A percentile compares a stretch with the other conserved stretches of the same genome.
Conservation (phyloP, 2,329 filamentous ascomycete genomes). For the Berkeleyomyces basicola region DNA sequence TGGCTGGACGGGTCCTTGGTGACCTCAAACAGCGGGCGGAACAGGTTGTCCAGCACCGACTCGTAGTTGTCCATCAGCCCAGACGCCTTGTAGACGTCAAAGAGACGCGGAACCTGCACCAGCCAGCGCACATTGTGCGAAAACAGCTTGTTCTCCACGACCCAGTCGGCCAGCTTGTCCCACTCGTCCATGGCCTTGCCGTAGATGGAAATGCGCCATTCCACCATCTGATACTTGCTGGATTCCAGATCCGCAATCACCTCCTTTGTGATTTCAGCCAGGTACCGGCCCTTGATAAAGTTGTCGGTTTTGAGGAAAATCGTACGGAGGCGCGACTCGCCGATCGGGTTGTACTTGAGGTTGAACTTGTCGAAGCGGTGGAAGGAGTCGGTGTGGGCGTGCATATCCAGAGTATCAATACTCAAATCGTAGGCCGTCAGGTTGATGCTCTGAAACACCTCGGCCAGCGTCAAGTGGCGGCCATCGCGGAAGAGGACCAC, state of each 20-base stretch:
- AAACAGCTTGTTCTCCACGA: conserved; percentile 94
- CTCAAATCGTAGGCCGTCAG: conserved; percentile 93
- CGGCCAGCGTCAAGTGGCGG: conserved; percentile 73
- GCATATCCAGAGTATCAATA: conserved; percentile 98
- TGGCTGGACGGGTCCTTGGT: conserved; percentile 74
- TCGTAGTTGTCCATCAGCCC: conserved; percentile 80
- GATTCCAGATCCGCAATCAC: conserved; percentile 94
- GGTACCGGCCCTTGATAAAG: conserved; percentile 84
- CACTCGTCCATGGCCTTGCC: conserved; percentile 84
- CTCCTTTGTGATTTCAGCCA: conserved; percentile 95
- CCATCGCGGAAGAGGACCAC: conserved; percentile 84
- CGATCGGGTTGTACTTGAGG: conserved; percentile 93
- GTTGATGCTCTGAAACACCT: conserved; percentile 96
- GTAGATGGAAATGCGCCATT: conserved; percentile 97
- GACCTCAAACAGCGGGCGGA: conserved; percentile 86
- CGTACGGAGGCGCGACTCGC: conserved; percentile 86
- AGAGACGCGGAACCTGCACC: conserved; percentile 85
- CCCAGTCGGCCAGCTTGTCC: conserved; percentile 95
- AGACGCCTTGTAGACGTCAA: conserved; percentile 86
- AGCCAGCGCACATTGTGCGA: conserved; percentile 97
- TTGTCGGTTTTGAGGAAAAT: conserved; percentile 99
- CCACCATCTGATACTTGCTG: conserved; percentile 98
- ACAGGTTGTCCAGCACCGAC: conserved; percentile 78
- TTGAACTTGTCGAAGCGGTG: conserved; percentile 99
- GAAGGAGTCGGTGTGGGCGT: conserved; percentile 94